phyloP scores from a whole-genome alignment of 768 basidiomycete genomes.

The Mycena rosella region DNA sequence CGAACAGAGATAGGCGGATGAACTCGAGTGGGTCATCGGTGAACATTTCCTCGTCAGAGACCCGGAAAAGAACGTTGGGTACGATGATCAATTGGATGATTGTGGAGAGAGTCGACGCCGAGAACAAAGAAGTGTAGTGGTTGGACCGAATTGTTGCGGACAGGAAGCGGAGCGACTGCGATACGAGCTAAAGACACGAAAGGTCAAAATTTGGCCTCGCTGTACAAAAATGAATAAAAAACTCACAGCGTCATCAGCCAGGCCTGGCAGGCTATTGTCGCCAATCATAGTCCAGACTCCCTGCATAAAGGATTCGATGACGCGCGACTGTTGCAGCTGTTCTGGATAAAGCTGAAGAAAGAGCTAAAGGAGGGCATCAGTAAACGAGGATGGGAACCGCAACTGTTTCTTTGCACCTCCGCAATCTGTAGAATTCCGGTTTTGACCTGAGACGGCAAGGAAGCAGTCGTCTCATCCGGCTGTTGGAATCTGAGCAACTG shows the following conservation, averaged over 20 bases:
- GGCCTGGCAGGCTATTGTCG: slow-evolving; percentile 72
- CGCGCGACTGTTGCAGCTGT: slow-evolving; percentile 71
- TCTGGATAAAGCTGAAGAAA: slow-evolving; percentile 89
- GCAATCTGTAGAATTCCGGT: slow-evolving; percentile 91
- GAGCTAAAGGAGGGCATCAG: slow-evolving; percentile 57
- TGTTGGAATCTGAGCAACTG: slow-evolving; percentile 42
- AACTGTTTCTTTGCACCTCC: slow-evolving; percentile 66
- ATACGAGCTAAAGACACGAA: slow-evolving; percentile 72
- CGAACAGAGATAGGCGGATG: slow-evolving; percentile 72
- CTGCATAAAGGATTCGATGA: slow-evolving; percentile 82
- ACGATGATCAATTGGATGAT: slow-evolving; percentile 93
- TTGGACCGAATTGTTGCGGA: slow-evolving; percentile 93
- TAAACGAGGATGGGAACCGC: not conserved
- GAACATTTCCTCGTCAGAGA: slow-evolving; percentile 94
- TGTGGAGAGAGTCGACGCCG: slow-evolving; percentile 82
- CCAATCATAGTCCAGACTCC: slow-evolving; percentile 93
- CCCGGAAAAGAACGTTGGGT: slow-evolving; percentile 91
- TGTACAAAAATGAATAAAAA: not conserved
- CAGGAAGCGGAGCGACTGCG: slow-evolving; percentile 91
- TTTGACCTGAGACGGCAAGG: slow-evolving; percentile 91
- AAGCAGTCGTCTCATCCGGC: slow-evolving; percentile 87
- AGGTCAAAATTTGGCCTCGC: not conserved
- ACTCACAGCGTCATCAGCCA: slow-evolving; percentile 79
- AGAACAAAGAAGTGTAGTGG: slow-evolving; percentile 86
- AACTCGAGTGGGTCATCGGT: slow-evolving; percentile 98